These are phyloP conservation scores for Phytophthora tubulina DNA, from an alignment of 352 stramenopile species.

Conservation along the genomic window DNA sequence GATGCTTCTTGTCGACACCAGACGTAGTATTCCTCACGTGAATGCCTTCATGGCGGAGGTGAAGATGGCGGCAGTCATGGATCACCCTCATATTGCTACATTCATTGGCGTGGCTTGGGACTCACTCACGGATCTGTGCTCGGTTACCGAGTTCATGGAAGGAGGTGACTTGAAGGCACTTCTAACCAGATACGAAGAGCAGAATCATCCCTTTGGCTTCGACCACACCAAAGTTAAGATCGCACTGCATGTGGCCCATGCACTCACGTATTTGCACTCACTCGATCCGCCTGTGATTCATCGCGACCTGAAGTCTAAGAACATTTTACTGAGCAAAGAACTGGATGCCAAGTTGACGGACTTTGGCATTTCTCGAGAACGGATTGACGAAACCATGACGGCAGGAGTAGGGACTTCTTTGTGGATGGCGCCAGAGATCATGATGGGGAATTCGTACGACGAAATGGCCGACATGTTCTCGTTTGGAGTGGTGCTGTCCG, in stretches of 20 bases:
- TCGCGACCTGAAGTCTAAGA: constrained; percentile 73
- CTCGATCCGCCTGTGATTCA: constrained; percentile 61
- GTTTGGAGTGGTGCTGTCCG: constrained; percentile 27
- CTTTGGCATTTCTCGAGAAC: constrained; percentile 56
- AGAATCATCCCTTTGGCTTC: constrained; percentile 15
- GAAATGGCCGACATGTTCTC: constrained; percentile 30
- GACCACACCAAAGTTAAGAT: constrained; percentile 24
- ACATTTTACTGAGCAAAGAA: constrained; percentile 58
- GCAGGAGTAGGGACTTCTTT: constrained; percentile 19
- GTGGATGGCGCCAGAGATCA: constrained; percentile 24
- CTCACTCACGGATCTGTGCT: constrained; percentile 24
- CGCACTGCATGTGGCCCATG: constrained; percentile 24
- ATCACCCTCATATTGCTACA: constrained; percentile 21
- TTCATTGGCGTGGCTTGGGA: constrained; percentile 27
- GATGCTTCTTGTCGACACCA: constrained; percentile 15
- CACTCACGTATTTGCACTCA: constrained; percentile 29
- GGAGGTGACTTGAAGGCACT: constrained; percentile 24
- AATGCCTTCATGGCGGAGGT: constrained; percentile 28
- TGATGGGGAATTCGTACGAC: constrained; percentile 24
- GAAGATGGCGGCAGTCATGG: constrained; percentile 22
- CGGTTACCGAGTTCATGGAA: constrained; percentile 26
- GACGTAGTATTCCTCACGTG: constrained; percentile 23
- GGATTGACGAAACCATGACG: constrained; percentile 23
- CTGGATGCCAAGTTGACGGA: constrained; percentile 59
- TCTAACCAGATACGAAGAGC: constrained; percentile 6